Base-by-base conservation (phyloP, 164 flowering plant species). In the Cinnamomum chago region DNA sequence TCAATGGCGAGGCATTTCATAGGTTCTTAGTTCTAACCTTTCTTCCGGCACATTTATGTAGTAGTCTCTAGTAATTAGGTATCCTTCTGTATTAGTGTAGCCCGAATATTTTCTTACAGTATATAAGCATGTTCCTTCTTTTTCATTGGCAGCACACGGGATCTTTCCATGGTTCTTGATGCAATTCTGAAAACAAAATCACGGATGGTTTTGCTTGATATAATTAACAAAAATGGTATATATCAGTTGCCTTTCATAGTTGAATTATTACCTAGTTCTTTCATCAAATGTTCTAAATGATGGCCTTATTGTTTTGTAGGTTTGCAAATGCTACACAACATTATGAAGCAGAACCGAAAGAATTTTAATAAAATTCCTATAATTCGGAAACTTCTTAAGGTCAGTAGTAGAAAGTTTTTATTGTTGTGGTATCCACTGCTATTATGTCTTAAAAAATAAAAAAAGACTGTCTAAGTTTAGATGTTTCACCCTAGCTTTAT, bases 111-210 rank as follows among this genome's bases (percentile, higher is more conserved):
- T 64, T 64, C 23, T 12, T 11, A 24, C 24, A 3, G 4, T 64
- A 30, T n/a, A 30, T 33, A 5, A 66, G 28, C 3, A 66, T 66
- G 27, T 64, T 58, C 6, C 3, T 65, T 68, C 72, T 80, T 51
- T 70, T 28, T 70, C 24, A 81, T 72, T 75, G 82, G 81, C 92
- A 95, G 99, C 81, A 90, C 89, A 69, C 86, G 98, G 79, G 97
- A 92, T 78, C 91, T 95, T 77, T 95, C 99, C 58, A 91, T 95
- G 90, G 88, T 95, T 73, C 97, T 95, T 82, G 99, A 92, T 86
- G 99, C 98, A 27, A 85, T 95, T 67, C 74, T 93, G 83, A 92
- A 93, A 84, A 95, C 99, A 68, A 92, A 86, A 82, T 91, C 97
- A 18, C 80, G 93, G 71, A 78, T 72, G 30, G 98, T 95, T 79